Evolutionary conservation across 2,329 filamentous ascomycete genomes (phyloP), one percentile per base, ranked within the genome.

Genomic region (Diaporthe batatas): DNA sequence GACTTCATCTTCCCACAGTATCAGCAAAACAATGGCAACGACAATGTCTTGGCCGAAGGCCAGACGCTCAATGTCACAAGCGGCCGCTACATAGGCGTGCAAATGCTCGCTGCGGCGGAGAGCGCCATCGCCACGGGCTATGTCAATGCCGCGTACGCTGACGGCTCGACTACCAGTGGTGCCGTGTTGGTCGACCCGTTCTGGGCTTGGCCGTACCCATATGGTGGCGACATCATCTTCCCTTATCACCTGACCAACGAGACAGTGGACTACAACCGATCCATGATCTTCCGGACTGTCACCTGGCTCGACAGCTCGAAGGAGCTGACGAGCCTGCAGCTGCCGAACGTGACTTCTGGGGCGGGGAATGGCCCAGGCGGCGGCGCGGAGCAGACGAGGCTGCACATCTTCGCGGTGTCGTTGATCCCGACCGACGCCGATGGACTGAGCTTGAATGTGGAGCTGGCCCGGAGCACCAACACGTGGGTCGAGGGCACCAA

Each of bases 81-180:
- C 18, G 75, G 72, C 14, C 70, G 73, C 32, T 76, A 77, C 32
- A 47, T 73, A 11, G 69, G 75, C 10, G 72, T 76, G 3, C 68
- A 76, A 34, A 68, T 76, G 68, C 75, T 77, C n/a, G 75, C 75
- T 8, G 70, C 76, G 2, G 75, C 74, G 3, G 75, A 77, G 47
- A 69, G 53, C n/a, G 70, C 71, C 34, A 67, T 73, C n/a, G 73
- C 76, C 2, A 74, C 58, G 6, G 76, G 76, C 6, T 75, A 64
- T 12, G 44, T 77, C 32, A 77, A 72, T 16, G 74, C 74, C 1
- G 75, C 58, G 1, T 77, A 77, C 47, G 68, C 68, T 1, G 75
- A 74, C 29, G 74, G 72, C 23, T 69, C 69, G 23, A 47, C 23
- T 5, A 74, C 72, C 14, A 67, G 65, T 16, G 62, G 68, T 7